A percentile compares a stretch with the other conserved stretches of the same genome.
Conservation (phyloP, 2,329 filamentous ascomycete species). For the Colletotrichum siamense region DNA sequence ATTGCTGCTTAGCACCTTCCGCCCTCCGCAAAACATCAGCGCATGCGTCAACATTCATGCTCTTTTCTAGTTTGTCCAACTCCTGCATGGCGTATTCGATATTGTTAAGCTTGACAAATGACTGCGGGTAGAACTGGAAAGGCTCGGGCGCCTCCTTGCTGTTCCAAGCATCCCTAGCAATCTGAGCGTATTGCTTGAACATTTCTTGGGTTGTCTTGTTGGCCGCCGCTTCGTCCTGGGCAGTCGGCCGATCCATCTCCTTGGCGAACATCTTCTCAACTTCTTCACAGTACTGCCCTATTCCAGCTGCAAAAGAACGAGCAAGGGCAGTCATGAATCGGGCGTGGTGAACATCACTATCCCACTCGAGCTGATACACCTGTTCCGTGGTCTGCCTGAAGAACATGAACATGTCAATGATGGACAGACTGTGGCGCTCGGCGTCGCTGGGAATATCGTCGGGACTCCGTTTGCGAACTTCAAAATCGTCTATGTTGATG, state of each 20-base stretch:
- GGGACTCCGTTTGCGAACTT: slow-evolving; percentile 70
- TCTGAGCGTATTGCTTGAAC: slow-evolving; percentile 88
- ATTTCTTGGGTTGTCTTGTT: slow-evolving; percentile 87
- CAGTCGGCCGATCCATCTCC: slow-evolving; percentile 92
- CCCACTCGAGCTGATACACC: slow-evolving; percentile 86
- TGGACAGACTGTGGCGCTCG: slow-evolving; percentile 89
- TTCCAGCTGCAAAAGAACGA: slow-evolving; percentile 81
- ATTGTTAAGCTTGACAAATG: slow-evolving; percentile 97
- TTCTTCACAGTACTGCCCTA: slow-evolving; percentile 90
- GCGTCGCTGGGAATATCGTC: slow-evolving; percentile 74
- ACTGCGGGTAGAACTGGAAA: slow-evolving; percentile 92
- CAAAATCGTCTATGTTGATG: slow-evolving; percentile 88
- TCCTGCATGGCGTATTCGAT: slow-evolving; percentile 94
- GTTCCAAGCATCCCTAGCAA: slow-evolving; percentile 92
- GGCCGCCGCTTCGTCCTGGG: slow-evolving; percentile 81
- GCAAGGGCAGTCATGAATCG: slow-evolving; percentile 96
- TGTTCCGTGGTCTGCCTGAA: slow-evolving; percentile 94
- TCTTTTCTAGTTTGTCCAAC: slow-evolving; percentile 86
- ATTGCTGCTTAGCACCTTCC: slow-evolving; percentile 68
- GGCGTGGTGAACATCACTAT: slow-evolving; percentile 90
- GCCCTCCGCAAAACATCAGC: slow-evolving; percentile 80
- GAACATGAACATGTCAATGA: slow-evolving; percentile 91
- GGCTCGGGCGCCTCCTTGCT: slow-evolving; percentile 93
- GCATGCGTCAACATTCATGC: slow-evolving; percentile 90
- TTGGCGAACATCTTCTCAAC: slow-evolving; percentile 83